A percentile compares a stretch with the other conserved stretches of the same genome.
Evolutionary conservation across 1,139 yeast species (phyloP).

Genomic region (Yamadazyma pseudoaaseri): DNA sequence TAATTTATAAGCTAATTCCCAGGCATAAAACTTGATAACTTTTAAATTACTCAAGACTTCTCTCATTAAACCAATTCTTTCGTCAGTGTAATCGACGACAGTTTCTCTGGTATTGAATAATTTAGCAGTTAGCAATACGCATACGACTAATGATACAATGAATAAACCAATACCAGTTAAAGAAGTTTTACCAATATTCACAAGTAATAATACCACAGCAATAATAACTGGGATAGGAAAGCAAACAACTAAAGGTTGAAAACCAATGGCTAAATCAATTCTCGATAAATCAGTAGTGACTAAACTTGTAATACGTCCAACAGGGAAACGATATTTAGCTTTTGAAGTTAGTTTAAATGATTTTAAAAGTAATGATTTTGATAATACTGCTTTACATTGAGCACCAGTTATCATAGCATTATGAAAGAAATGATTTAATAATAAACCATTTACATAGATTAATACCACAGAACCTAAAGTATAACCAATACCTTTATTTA

Average conservation of each 20-base stretch:
- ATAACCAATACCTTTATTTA: conserved; percentile 41
- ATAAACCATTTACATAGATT: conserved; percentile 40
- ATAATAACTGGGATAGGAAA: conserved; percentile 47
- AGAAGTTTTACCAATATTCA: conserved; percentile 39
- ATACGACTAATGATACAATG: conserved; percentile 35
- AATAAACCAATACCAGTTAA: conserved; percentile 46
- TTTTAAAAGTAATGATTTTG: conserved; percentile 38
- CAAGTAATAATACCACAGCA: conserved; percentile 35
- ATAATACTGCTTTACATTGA: conserved; percentile 40
- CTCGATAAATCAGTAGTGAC: conserved; percentile 47
- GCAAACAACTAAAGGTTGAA: conserved; percentile 44
- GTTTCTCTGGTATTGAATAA: conserved; percentile 37
- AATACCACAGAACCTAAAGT: conserved; percentile 41
- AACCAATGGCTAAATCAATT: conserved; percentile 47
- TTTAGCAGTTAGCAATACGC: conserved; percentile 36
- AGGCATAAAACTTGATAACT: conserved; percentile 46
- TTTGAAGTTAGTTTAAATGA: conserved; percentile 37
- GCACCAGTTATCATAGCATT: conserved; percentile 50
- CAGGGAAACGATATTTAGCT: conserved; percentile 35
- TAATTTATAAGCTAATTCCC: conserved; percentile 46
- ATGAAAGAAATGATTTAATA: conserved; percentile 45
- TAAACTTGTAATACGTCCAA: conserved; percentile 42
- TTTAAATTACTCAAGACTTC: conserved; percentile 43
- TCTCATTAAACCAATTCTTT: conserved; percentile 44
- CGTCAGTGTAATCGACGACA: conserved; percentile 41